Evolutionary conservation across 1,139 yeast genomes (phyloP).

Genomic region (Candida albicans): DNA sequence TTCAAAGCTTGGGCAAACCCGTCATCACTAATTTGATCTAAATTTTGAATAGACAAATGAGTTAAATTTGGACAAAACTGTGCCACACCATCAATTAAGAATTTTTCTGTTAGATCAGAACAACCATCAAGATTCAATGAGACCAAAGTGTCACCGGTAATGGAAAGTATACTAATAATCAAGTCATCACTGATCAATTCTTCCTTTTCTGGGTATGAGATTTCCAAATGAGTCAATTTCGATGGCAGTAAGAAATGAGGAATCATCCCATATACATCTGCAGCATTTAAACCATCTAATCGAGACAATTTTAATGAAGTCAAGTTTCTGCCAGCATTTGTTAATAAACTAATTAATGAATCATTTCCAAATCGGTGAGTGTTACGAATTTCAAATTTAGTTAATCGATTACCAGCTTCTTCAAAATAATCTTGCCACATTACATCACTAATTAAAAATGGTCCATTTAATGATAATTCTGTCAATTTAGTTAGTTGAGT

Average conservation of each 20-base stretch:
- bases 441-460: conserved; percentile 73
- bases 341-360: conserved; percentile 62
- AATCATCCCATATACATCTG: conserved; percentile 58
- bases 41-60: conserved; percentile 49
- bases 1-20: conserved; percentile 61
- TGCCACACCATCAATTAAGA: conserved; percentile 57
- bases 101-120: conserved; percentile 63
- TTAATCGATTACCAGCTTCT: conserved; percentile 29
- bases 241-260: conserved; percentile 57
- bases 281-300: conserved; percentile 66
- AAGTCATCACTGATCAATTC: conserved; percentile 73
- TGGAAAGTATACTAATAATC: conserved; percentile 59
- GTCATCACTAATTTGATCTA: conserved; percentile 66
- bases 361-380: conserved; percentile 81
- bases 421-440: conserved; percentile 78
- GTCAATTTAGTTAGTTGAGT: conserved; percentile 56
- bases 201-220: conserved; percentile 66
- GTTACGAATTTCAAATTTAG: conserved; percentile 62
- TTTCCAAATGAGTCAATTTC: conserved; percentile 56
- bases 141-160: conserved; percentile 61
- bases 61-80: conserved; percentile 58
- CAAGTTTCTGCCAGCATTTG: conserved; percentile 58
- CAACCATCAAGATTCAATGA: conserved; percentile 72
- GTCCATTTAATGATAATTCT: conserved; percentile 71
- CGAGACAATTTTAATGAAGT: conserved; percentile 54